Evolutionary conservation across 2,329 filamentous ascomycete species (phyloP).

Genomic region (Didymella keratinophila): DNA sequence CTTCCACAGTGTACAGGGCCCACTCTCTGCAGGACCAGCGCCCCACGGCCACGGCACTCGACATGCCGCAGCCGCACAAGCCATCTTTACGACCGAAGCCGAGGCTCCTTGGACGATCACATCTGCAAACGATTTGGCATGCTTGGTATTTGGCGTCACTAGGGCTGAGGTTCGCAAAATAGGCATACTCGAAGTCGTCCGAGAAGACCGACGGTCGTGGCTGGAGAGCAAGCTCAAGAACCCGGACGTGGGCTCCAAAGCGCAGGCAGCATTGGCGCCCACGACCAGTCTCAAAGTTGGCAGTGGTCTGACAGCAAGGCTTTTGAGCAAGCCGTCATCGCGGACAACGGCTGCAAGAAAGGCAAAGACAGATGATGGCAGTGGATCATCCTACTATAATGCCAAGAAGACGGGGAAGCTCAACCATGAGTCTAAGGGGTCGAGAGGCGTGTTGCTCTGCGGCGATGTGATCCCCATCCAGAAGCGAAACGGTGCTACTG

Average conservation of each 20-base stretch:
- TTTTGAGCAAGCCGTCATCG: slow-evolving; percentile 82
- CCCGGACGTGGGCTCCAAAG: slow-evolving; percentile 61
- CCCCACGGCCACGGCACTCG: slow-evolving; percentile 87
- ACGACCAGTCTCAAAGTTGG: slow-evolving; percentile 68
- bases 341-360: slow-evolving; percentile 63
- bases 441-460: slow-evolving; percentile 87
- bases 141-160: slow-evolving; percentile 98
- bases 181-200: slow-evolving; percentile 93
- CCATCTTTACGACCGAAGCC: slow-evolving; percentile 96
- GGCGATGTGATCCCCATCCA: slow-evolving; percentile 98
- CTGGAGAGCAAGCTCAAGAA: slow-evolving; percentile 82
- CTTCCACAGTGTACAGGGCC: slow-evolving; percentile 44
- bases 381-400: slow-evolving; percentile 56
- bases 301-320: slow-evolving; percentile 84
- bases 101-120: slow-evolving; percentile 94
- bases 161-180: slow-evolving; percentile 92
- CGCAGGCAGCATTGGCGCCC: slow-evolving; percentile 44
- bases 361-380: slow-evolving; percentile 71
- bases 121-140: slow-evolving; percentile 94
- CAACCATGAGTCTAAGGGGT: slow-evolving; percentile 76
- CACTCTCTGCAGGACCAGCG: slow-evolving; percentile 51
- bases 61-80: slow-evolving; percentile 90
- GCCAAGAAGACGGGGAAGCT: slow-evolving; percentile 61
- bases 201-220: slow-evolving; percentile 88
- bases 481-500: slow-evolving; percentile 90